phyloP scores from a whole-genome alignment of 768 basidiomycete genomes.

The Mycena rosella region DNA sequence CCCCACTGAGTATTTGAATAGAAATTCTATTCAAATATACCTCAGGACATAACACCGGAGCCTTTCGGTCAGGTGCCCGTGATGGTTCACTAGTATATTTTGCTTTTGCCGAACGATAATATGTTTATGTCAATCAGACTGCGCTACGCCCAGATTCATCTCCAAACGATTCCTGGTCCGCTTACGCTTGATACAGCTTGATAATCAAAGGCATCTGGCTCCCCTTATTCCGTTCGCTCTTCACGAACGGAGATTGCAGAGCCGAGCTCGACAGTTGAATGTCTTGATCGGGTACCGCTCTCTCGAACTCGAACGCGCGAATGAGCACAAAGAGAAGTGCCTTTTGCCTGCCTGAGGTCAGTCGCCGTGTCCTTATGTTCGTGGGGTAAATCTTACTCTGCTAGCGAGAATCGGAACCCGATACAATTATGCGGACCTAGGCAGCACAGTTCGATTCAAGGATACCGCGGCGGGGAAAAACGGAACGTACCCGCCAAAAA shows the following conservation, averaged over 20 bases:
- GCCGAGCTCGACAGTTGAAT: slow-evolving; percentile 30
- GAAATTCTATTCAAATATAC: no score
- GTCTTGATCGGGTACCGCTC: slow-evolving; percentile 43
- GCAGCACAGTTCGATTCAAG: not conserved
- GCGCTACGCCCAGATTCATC: no score
- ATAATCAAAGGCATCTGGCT: slow-evolving; percentile 28
- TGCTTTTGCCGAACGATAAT: no score
- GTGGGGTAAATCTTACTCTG: slow-evolving; percentile 49
- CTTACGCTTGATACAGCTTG: slow-evolving; percentile 6
- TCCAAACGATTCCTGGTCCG: no score
- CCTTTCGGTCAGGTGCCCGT: no score
- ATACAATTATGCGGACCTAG: slow-evolving; percentile 55
- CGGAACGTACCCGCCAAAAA: slow-evolving; percentile 11
- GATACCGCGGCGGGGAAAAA: not conserved
- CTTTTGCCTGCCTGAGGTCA: slow-evolving; percentile 41
- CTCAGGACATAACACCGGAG: no score
- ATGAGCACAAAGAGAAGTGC: slow-evolving; percentile 49
- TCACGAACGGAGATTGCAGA: not conserved
- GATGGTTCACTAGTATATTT: no score
- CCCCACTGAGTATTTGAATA: no score
- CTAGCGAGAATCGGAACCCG: slow-evolving; percentile 45
- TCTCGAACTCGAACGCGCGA: slow-evolving; percentile 49
- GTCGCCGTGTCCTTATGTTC: not conserved
- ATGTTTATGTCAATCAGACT: no score
- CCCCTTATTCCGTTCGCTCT: not conserved